Evolutionary conservation across 164 flowering plant genomes (phyloP), one percentile per base, ranked within the genome.

Genomic region (Cinnamomum chago): DNA sequence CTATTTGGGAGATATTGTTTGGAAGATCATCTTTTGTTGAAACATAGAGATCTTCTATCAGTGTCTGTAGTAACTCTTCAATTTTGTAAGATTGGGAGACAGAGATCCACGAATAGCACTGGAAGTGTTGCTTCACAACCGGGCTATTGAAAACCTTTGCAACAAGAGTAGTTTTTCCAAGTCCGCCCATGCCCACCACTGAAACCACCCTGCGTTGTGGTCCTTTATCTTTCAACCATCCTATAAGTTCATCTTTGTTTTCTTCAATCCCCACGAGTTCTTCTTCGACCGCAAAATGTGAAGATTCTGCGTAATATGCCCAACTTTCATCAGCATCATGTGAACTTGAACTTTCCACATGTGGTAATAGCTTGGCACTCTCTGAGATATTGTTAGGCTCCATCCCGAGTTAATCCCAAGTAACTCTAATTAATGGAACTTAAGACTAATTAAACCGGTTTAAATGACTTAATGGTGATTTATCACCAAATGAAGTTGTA

Each of bases 181-280:
- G 70, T 7, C 92, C 92, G 2, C 88, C 89, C 88, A 85, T 85
- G 3, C 93, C 93, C n/a, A 82, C 79, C 65, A 89, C 74, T 23
- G 90, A 83, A 33, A 85, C 50, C n/a, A 85, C 71, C 17, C 67
- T 77, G 5, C 78, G 75, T 4, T 80, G 73, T 2, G 78, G 75
- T 17, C 79, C 84, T 6, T 62, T 86, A 2, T 78, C 85, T 13
- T 58, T 52, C 50, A 87, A 68, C 92, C 80, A 79, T 13, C 70
- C 17, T 0, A 82, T 22, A 20, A 88, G 58, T 50, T 40, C 27
- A 14, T 27, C 10, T 74, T 73, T 70, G 23, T 67, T 62, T 27
- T 77, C 75, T 2, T 82, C 83, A 65, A 88, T 76, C 1, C 91
- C 91, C 83, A 50, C 69, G 18, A 66, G 17, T 30, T 30, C n/a